Evolutionary conservation across 1,284 basidiomycete genomes (phyloP).

Genomic region (Bjerkandera adusta): DNA sequence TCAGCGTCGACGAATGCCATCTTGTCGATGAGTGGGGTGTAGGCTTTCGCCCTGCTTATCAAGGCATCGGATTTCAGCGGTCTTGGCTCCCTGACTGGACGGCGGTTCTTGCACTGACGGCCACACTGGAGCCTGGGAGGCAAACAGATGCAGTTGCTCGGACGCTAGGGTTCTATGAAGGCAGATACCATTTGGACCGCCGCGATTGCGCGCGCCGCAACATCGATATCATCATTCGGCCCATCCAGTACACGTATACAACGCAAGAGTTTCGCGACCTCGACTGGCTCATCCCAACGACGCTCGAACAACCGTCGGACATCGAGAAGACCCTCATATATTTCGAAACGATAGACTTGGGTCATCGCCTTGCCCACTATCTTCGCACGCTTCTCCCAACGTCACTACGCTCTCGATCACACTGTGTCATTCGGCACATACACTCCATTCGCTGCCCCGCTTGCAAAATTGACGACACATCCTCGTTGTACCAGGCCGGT

Average conservation of each 20-base stretch:
- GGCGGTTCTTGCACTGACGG: constrained; percentile 8
- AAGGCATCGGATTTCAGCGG: constrained; percentile 2
- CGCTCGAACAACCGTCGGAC: neutral
- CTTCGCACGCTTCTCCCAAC: constrained; percentile 9
- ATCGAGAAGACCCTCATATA: constrained; percentile 12
- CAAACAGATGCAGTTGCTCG: constrained; percentile 6
- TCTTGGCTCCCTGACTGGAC: constrained; percentile 7
- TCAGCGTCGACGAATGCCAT: constrained; percentile 12
- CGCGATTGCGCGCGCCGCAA: constrained; percentile 18
- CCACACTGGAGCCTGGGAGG: constrained; percentile 11
- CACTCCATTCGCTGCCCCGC: constrained; percentile 16
- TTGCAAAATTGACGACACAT: constrained; percentile 14
- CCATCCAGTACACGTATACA: constrained; percentile 4
- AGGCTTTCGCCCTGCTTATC: constrained; percentile 12
- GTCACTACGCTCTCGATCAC: neutral
- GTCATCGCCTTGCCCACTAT: constrained; percentile 15
- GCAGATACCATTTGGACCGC: constrained; percentile 7
- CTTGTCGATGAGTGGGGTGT: constrained; percentile 14
- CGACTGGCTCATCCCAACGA: constrained; percentile 13
- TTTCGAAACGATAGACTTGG: constrained; percentile 14
- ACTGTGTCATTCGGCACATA: constrained; percentile 11
- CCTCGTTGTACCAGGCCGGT: constrained; percentile 2
- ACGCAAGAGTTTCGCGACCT: constrained; percentile 12
- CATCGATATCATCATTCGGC: constrained; percentile 13
- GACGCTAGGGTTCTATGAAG: constrained; percentile 3